Evolutionary conservation across 2,329 filamentous ascomycete species (phyloP).

Genomic region (Arthrobotrys conoides): DNA sequence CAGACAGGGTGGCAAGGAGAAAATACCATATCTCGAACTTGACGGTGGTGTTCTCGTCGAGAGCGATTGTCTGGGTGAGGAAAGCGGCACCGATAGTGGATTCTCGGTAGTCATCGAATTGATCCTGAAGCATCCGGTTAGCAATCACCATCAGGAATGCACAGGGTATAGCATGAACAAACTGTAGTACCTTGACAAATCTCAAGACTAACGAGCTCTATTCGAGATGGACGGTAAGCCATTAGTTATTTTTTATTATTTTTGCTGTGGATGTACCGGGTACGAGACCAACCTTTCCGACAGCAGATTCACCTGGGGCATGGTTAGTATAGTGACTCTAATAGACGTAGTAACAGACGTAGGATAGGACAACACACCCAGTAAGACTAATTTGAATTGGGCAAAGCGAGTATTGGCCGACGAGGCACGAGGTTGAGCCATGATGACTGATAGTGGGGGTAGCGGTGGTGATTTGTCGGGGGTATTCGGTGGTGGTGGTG

Average conservation of each 20-base stretch:
- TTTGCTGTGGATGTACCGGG: neutral
- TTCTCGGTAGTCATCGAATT: conserved; percentile 99
- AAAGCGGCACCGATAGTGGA: conserved; percentile 98
- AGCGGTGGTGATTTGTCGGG: conserved; percentile 10
- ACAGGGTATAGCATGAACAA: neutral
- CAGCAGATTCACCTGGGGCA: conserved; percentile 88
- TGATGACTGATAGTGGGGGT: conserved; percentile 31
- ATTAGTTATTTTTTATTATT: neutral
- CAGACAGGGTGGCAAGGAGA: neutral
- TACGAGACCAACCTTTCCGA: conserved; percentile 82
- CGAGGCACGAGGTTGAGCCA: conserved; percentile 78
- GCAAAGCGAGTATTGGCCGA: conserved; percentile 86
- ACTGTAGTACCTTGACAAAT: conserved; percentile 86
- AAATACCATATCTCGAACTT: conserved; percentile 96
- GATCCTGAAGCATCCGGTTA: conserved; percentile 75
- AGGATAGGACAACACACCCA: conserved; percentile 74
- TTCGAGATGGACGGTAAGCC: conserved; percentile 18
- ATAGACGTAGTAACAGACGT: conserved; percentile 3
- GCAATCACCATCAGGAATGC: neutral
- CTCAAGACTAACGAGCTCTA: conserved; percentile 97
- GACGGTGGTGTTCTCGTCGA: conserved; percentile 97
- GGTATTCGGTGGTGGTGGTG: conserved; percentile 11
- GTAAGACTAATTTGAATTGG: conserved; percentile 97
- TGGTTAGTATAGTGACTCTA: conserved; percentile 62
- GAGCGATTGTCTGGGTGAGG: conserved; percentile 97